Conservation (phyloP, 208 protist species). For the Crithidia expoeki region DNA sequence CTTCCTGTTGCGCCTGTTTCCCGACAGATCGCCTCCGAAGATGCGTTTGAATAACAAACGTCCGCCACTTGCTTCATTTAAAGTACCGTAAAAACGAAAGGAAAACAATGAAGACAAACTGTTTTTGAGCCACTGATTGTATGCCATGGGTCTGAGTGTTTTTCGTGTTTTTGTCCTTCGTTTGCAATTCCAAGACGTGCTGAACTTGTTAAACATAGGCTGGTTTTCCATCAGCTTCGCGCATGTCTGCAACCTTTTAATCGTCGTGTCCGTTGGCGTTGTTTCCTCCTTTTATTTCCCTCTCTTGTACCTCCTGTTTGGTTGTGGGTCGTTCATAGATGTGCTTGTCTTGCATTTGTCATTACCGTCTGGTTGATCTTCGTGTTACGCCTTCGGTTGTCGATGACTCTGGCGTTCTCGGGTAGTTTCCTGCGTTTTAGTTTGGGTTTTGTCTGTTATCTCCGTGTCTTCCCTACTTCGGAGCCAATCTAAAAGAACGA, state of each 20-base stretch:
- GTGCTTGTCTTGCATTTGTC: background rate
- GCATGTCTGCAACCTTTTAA: no score
- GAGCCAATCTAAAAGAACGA: no score
- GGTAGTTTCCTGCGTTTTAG: background rate
- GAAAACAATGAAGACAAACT: background rate
- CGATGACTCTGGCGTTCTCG: background rate
- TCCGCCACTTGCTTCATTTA: background rate
- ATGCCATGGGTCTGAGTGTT: background rate
- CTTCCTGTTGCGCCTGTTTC: no score
- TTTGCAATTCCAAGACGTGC: background rate
- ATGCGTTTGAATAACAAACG: no score
- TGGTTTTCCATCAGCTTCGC: no score
- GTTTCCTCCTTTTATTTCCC: slow-evolving; percentile 1
- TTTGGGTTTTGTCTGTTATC: background rate
- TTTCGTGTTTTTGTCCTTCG: background rate
- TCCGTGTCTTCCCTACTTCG: no score
- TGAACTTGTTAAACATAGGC: background rate
- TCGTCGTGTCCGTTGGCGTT: background rate
- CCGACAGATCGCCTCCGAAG: no score
- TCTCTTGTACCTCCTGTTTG: slow-evolving; percentile 14
- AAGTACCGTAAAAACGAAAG: background rate
- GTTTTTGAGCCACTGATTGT: no score
- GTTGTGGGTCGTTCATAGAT: background rate
- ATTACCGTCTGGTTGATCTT: background rate
- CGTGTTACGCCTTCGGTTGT: background rate